Evolutionary conservation across 2,329 filamentous ascomycete genomes (phyloP).

Genomic region (Albifimbria verrucaria): DNA sequence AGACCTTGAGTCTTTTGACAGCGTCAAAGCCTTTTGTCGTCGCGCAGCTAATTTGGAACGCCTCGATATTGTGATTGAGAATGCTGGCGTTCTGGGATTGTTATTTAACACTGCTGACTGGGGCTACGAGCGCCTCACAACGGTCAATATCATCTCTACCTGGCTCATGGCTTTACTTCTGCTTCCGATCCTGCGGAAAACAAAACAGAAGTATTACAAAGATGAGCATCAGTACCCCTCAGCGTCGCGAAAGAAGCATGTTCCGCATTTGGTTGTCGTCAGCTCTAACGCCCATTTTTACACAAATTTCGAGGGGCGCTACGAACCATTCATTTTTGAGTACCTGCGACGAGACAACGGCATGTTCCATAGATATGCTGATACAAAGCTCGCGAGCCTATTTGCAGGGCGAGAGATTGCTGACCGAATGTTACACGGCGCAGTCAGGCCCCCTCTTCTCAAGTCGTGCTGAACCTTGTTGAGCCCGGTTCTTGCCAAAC

Average conservation of each 20-base stretch:
- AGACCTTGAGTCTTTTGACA: slow-evolving; percentile 8
- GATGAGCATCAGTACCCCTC: no score
- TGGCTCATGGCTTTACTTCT: slow-evolving; percentile 8
- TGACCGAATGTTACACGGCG: neutral
- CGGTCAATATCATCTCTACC: slow-evolving; percentile 9
- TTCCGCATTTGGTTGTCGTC: neutral
- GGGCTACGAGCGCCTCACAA: slow-evolving; percentile 5
- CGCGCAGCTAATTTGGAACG: slow-evolving; percentile 5
- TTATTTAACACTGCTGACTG: neutral
- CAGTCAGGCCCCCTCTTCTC: neutral
- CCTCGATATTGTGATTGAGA: slow-evolving; percentile 7
- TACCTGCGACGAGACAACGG: neutral
- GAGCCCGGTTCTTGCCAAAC: neutral
- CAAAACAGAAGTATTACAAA: neutral
- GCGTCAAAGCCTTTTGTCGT: slow-evolving; percentile 5
- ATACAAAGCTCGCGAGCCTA: neutral
- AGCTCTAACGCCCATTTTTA: neutral
- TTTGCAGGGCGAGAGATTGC: neutral
- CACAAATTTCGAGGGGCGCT: neutral
- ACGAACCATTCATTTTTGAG: neutral
- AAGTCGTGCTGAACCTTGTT: neutral
- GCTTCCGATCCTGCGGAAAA: slow-evolving; percentile 1
- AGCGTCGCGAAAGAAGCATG: no score
- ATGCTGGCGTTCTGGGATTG: slow-evolving; percentile 4
- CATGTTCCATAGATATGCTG: neutral